Evolutionary conservation across 2,329 filamentous ascomycete genomes (phyloP).

Genomic region (Parafenestella ontariensis): DNA sequence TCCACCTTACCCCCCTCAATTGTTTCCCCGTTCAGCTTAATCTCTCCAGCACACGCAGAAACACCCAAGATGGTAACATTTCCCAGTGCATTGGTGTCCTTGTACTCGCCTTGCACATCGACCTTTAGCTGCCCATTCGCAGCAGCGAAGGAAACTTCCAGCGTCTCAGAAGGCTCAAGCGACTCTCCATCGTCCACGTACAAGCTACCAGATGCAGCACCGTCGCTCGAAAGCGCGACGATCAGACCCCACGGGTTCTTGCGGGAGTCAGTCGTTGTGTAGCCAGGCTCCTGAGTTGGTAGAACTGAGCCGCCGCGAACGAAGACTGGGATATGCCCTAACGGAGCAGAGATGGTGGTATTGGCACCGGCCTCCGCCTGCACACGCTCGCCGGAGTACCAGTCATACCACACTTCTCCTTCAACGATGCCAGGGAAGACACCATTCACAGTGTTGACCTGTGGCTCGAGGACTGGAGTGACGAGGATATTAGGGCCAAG

Average conservation of each 20-base stretch:
- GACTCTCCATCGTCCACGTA: slow-evolving; percentile 81
- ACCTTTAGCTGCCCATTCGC: slow-evolving; percentile 56
- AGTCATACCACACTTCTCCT: slow-evolving; percentile 76
- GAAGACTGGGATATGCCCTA: slow-evolving; percentile 75
- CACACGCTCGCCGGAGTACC: slow-evolving; percentile 72
- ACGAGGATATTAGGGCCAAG: slow-evolving; percentile 71
- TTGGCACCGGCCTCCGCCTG: slow-evolving; percentile 61
- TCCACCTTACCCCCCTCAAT: slow-evolving; percentile 55
- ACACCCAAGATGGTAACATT: slow-evolving; percentile 71
- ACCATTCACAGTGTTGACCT: slow-evolving; percentile 66
- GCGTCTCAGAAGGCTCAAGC: slow-evolving; percentile 61
- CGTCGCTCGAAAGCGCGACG: slow-evolving; percentile 63
- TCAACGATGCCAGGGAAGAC: slow-evolving; percentile 71
- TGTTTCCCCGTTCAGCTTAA: slow-evolving; percentile 57
- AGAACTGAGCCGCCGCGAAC: slow-evolving; percentile 72
- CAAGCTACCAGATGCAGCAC: slow-evolving; percentile 65
- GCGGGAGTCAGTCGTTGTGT: slow-evolving; percentile 70
- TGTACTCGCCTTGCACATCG: slow-evolving; percentile 59
- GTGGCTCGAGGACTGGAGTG: slow-evolving; percentile 70
- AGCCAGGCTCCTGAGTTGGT: slow-evolving; percentile 70
- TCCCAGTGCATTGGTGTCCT: slow-evolving; percentile 64
- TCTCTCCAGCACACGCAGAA: slow-evolving; percentile 43
- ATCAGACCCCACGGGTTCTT: slow-evolving; percentile 72
- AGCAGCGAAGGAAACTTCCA: slow-evolving; percentile 61
- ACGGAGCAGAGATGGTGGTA: slow-evolving; percentile 65